Base-by-base conservation (phyloP, 208 protist species). In the Trypanosoma vivax region DNA sequence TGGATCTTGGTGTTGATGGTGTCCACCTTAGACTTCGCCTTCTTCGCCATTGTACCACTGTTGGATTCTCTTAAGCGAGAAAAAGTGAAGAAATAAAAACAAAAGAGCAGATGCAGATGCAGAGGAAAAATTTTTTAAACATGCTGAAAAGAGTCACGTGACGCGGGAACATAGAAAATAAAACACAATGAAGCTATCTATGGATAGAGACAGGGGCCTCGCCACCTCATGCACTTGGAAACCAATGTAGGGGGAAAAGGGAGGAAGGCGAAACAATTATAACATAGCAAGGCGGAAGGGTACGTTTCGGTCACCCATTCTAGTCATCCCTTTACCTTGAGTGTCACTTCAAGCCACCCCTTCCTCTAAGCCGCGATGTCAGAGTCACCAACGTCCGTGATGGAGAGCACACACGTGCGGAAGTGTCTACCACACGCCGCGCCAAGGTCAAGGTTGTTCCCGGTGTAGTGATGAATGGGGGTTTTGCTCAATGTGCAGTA, bases 401-500 rank as follows among this genome's bases (percentile, higher is more conserved):
- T 97, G 65, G 85, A 91, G 47, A 99, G 65, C 29, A 95, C 83
- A 56, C 87, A 94, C 31, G 96, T 92, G 76, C 96, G 89, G 95
- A 97, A 99, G 77, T 98, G 96, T 75, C 98, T 97, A 70, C 98
- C 98, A 81, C 97, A 99, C 30, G 97, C 96, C 16, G 98, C 99
- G 31, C 98, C 98, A 24, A 99, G 90, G 68, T 99, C 98, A 50
- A 99, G 89, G 90, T 96, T 96, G 86, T 96, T 98, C 43, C 98
- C 98, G 38, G 82, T 73, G 92, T 99, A 99, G 88, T 99, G 97
- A 81, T 99, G 96, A 52, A 99, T 98, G 38, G 73, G 74, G 43
- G 97, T 98, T 83, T 99, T 98, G 79, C 88, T 88, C 56, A 99
- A 95, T 76, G 99, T 99, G 74, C 97, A 97, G 87, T 99, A 99